These are phyloP conservation scores for Starmerella vitae DNA, from an alignment of 805 yeast species.

Conservation along the genomic window DNA sequence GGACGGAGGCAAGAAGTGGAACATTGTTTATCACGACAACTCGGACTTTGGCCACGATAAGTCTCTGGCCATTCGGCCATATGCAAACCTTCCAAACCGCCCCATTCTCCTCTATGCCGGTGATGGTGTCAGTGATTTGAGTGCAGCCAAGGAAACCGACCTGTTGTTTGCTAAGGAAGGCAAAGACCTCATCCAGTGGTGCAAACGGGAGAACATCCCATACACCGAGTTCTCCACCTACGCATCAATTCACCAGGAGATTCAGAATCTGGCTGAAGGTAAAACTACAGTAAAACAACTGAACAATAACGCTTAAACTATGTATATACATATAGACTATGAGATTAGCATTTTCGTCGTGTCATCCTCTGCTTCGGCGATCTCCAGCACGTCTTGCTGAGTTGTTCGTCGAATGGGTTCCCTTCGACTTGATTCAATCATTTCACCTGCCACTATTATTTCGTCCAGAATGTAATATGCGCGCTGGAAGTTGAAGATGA, in stretches of 20 bases:
- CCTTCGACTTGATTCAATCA: slow-evolving; percentile 68
- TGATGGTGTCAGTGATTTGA: slow-evolving; percentile 90
- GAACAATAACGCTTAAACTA: slow-evolving; percentile 10
- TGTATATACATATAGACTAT: slow-evolving; percentile 1
- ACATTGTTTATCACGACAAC: slow-evolving; percentile 72
- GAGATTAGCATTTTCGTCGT: slow-evolving; percentile 20
- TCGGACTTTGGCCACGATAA: slow-evolving; percentile 92
- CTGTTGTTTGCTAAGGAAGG: slow-evolving; percentile 87
- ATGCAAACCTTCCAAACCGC: slow-evolving; percentile 29
- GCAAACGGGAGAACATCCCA: slow-evolving; percentile 67
- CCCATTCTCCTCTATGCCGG: slow-evolving; percentile 86
- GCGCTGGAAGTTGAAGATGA: slow-evolving; percentile 86
- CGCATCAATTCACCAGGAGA: slow-evolving; percentile 53
- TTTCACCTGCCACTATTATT: slow-evolving; percentile 71
- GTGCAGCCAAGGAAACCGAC: slow-evolving; percentile 93
- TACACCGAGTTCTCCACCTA: slow-evolving; percentile 71
- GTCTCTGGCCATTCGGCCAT: slow-evolving; percentile 55
- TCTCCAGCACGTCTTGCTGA: slow-evolving; percentile 79
- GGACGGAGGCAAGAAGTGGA: slow-evolving; percentile 51
- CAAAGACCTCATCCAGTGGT: slow-evolving; percentile 73
- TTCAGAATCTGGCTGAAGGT: slow-evolving; percentile 41
- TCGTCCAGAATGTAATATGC: slow-evolving; percentile 91
- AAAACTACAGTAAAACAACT: slow-evolving; percentile 21
- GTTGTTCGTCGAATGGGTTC: slow-evolving; percentile 66
- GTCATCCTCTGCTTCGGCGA: slow-evolving; percentile 49